Conservation (phyloP, 345 rosid genomes). For the Aquilaria malaccensis region DNA sequence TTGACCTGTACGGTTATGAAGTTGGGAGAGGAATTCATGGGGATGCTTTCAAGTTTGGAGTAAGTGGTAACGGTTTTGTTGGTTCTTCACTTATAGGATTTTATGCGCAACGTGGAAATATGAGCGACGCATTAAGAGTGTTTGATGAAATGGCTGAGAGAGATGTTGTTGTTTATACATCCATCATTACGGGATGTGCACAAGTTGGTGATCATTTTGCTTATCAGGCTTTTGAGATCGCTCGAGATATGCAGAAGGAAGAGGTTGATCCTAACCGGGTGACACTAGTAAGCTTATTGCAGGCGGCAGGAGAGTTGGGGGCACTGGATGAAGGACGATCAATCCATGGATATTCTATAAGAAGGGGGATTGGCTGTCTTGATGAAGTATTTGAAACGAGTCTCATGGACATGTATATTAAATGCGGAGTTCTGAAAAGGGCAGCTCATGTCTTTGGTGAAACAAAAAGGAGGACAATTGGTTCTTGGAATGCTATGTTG, state of each 20-base stretch:
- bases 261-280: slow-evolving; percentile 24
- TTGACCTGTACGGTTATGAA: slow-evolving; percentile 14
- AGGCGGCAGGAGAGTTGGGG: slow-evolving; percentile 21
- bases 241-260: slow-evolving; percentile 19
- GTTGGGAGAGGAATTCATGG: slow-evolving; percentile 26
- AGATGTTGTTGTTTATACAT: slow-evolving; percentile 28
- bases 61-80: slow-evolving; percentile 13
- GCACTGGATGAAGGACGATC: slow-evolving; percentile 22
- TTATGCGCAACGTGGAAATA: slow-evolving; percentile 14
- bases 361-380: slow-evolving; percentile 24
- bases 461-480: slow-evolving; percentile 14
- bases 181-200: slow-evolving; percentile 21
- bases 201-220: slow-evolving; percentile 10
- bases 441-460: slow-evolving; percentile 15
- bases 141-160: slow-evolving; percentile 24
- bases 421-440: slow-evolving; percentile 15
- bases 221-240: slow-evolving; percentile 21
- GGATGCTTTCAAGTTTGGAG: slow-evolving; percentile 24
- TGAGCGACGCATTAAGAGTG: slow-evolving; percentile 22
- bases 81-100: slow-evolving; percentile 23
- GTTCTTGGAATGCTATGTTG: slow-evolving; percentile 31
- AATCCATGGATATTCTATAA: slow-evolving; percentile 29
- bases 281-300: slow-evolving; percentile 27
- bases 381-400: slow-evolving; percentile 30
- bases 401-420: slow-evolving; percentile 33